Conservation (phyloP, 2,329 filamentous ascomycete species). For the Aciculosporium take region DNA sequence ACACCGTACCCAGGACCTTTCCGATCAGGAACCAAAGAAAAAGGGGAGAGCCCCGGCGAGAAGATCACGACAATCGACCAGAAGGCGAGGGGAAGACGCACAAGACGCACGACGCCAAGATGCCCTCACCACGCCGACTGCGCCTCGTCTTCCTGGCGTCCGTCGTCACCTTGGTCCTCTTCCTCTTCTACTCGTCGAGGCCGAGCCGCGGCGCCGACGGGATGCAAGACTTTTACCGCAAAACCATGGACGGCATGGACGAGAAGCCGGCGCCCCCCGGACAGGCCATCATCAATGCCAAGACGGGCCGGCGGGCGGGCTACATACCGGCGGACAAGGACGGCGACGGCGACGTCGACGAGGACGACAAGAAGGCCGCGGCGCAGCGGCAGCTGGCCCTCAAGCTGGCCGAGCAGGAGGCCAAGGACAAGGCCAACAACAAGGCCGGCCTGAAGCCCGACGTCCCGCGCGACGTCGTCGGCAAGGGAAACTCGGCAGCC, state of each 20-base stretch:
- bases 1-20: no score
- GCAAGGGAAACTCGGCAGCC: conserved; percentile 41
- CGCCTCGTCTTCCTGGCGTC: conserved; percentile 52
- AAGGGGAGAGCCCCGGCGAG: no score
- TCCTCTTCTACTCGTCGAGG: conserved; percentile 60
- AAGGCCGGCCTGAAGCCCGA: conserved; percentile 36
- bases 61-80: no score
- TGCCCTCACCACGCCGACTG: conserved; percentile 58
- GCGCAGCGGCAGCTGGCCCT: conserved; percentile 44
- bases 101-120: no score
- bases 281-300: conserved; percentile 27
- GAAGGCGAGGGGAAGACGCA: no score
- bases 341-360: conserved; percentile 40
- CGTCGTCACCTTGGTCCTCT: conserved; percentile 48
- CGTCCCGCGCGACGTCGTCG: conserved; percentile 40
- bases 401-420: conserved; percentile 53
- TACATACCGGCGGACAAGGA: conserved; percentile 33
- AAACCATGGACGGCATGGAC: conserved; percentile 42
- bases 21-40: no score
- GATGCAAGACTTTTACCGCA: conserved; percentile 43
- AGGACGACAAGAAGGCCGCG: conserved; percentile 38
- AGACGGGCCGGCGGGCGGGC: conserved; percentile 23
- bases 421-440: conserved; percentile 44
- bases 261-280: conserved; percentile 16
- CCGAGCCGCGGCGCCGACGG: conserved; percentile 29